Evolutionary conservation across 495 filamentous ascomycete species (phyloP).

Genomic region (Lasiosphaeris hirsuta): DNA sequence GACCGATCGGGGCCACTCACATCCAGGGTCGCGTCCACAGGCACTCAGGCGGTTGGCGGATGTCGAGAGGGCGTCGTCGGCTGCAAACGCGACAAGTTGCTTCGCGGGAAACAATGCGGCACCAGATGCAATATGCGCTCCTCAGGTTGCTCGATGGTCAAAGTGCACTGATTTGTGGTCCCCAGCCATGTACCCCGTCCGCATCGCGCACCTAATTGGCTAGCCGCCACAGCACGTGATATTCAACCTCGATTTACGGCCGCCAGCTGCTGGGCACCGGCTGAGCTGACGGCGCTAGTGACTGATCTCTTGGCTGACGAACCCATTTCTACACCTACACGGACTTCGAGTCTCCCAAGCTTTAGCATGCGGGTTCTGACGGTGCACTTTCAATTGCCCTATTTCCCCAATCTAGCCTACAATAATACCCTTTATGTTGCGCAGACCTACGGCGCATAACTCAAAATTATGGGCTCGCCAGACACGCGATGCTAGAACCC

Average conservation of each 20-base stretch:
- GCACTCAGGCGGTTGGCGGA: background rate
- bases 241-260: background rate
- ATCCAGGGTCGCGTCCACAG: background rate
- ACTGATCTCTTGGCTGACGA: no score
- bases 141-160: slow-evolving; percentile 18
- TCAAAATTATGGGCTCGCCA: background rate
- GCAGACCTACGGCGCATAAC: background rate
- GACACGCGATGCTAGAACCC: background rate
- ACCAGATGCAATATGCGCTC: slow-evolving; percentile 8
- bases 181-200: slow-evolving; percentile 2
- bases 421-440: no score
- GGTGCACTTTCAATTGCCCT: no score
- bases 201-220: slow-evolving; percentile 4
- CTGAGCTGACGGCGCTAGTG: background rate
- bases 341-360: background rate
- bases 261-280: background rate
- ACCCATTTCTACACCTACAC: background rate
- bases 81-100: slow-evolving; percentile 10
- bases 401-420: no score
- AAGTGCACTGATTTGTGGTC: slow-evolving; percentile 18
- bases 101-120: slow-evolving; percentile 11
- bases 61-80: slow-evolving; percentile 1
- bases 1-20: background rate
- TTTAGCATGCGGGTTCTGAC: no score
- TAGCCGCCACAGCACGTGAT: slow-evolving; percentile 6